These are phyloP conservation scores for Oryza glaberrima DNA, from an alignment of 176 grass and related monocot species.

Conservation along the genomic window DNA sequence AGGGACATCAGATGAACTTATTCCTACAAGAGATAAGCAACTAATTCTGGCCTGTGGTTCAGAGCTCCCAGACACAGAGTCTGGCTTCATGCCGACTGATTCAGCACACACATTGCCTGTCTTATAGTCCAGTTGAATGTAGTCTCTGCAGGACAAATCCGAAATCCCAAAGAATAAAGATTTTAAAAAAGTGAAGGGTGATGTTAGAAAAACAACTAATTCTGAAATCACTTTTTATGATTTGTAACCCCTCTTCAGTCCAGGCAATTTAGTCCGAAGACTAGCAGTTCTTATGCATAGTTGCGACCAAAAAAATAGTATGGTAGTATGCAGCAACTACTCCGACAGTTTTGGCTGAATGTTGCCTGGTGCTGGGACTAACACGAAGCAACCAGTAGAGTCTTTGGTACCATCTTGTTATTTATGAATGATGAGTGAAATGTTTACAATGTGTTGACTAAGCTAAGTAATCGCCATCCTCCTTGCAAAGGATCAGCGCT, in stretches of 20 bases:
- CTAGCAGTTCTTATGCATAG: background rate
- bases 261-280: background rate
- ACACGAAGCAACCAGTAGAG: constrained; percentile 8
- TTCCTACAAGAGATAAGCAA: too few species aligned
- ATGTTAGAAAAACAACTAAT: background rate
- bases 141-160: background rate
- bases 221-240: background rate
- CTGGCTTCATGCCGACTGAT: background rate
- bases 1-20: too few species aligned
- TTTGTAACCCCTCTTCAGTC: background rate
- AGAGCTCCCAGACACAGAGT: background rate
- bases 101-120: background rate
- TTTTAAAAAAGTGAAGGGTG: background rate
- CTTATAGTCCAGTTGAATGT: background rate
- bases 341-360: background rate
- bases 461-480: constrained; percentile 51
- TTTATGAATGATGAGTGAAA: constrained; percentile 48
- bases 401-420: constrained; percentile 30
- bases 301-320: background rate
- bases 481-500: constrained; percentile 12
- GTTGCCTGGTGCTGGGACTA: constrained; percentile 1
- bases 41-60: too few species aligned
- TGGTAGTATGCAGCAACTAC: background rate
- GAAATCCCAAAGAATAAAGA: background rate
- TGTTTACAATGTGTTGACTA: constrained; percentile 49